Conservation (phyloP, 495 filamentous ascomycete genomes). For the Podospora sp. region DNA sequence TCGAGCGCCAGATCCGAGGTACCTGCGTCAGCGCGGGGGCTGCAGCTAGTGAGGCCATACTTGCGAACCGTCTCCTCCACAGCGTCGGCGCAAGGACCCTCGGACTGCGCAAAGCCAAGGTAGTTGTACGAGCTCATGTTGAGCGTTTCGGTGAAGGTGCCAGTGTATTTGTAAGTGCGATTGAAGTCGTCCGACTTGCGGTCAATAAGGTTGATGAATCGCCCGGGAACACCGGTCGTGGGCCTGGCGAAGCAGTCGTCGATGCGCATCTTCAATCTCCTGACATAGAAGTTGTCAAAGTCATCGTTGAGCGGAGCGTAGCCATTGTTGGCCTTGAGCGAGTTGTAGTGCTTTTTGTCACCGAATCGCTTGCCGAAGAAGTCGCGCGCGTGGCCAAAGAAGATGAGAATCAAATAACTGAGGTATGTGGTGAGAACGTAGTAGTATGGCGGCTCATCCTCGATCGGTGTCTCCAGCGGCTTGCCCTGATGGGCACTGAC, state of each 20-base stretch:
- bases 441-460: conserved; percentile 97
- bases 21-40: conserved; percentile 79
- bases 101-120: conserved; percentile 96
- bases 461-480: conserved; percentile 76
- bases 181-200: conserved; percentile 88
- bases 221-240: conserved; percentile 88
- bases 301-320: conserved; percentile 97
- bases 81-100: conserved; percentile 93
- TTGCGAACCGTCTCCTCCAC: conserved; percentile 83
- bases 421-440: conserved; percentile 96
- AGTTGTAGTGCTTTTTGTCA: conserved; percentile 74
- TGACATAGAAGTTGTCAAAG: conserved; percentile 98
- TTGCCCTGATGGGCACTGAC: conserved; percentile 76
- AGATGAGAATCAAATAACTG: conserved; percentile 92
- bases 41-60: conserved; percentile 79
- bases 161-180: conserved; percentile 79
- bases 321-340: conserved; percentile 79
- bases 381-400: conserved; percentile 92
- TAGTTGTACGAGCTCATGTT: conserved; percentile 99
- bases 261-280: conserved; percentile 87
- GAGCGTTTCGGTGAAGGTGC: conserved; percentile 90
- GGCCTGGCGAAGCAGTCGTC: conserved; percentile 96
- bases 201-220: conserved; percentile 90
- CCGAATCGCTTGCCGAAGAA: conserved; percentile 97
- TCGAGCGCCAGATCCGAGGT: conserved; percentile 86